Conservation (phyloP, 129 eudicot species). For the Rutidosis leptorrhynchoides region DNA sequence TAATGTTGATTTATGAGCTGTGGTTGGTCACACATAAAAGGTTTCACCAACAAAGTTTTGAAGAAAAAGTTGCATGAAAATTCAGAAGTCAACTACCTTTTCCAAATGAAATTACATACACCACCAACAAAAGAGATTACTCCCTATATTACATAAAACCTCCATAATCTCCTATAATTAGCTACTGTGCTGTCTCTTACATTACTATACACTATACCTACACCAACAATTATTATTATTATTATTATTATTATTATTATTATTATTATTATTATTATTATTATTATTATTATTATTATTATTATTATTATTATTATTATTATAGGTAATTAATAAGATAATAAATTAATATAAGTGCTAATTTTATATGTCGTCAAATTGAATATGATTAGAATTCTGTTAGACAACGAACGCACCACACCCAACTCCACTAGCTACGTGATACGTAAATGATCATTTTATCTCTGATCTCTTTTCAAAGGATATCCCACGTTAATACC, state of each 20-base stretch:
- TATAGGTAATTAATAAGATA: background rate
- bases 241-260: no score
- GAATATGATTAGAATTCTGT: slow-evolving; percentile 33
- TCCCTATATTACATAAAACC: background rate
- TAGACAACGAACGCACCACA: slow-evolving; percentile 42
- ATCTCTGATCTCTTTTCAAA: background rate
- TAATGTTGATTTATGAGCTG: slow-evolving; percentile 13
- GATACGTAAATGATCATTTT: slow-evolving; percentile 9
- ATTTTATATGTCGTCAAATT: slow-evolving; percentile 4
- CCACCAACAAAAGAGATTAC: background rate
- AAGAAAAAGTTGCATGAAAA: slow-evolving; percentile 26
- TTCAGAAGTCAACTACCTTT: slow-evolving; percentile 27
- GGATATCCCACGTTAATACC: background rate
- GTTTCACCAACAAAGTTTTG: slow-evolving; percentile 28
- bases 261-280: no score
- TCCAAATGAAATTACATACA: background rate
- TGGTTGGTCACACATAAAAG: slow-evolving; percentile 25
- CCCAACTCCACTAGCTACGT: slow-evolving; percentile 33
- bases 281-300: no score
- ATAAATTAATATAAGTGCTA: background rate
- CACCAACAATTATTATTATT: no score
- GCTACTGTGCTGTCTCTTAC: background rate
- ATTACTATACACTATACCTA: no score
- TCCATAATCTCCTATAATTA: slow-evolving; percentile 2
- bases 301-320: no score